phyloP scores from a whole-genome alignment of 805 yeast species.

The Saccharomyces cerevisiae region DNA sequence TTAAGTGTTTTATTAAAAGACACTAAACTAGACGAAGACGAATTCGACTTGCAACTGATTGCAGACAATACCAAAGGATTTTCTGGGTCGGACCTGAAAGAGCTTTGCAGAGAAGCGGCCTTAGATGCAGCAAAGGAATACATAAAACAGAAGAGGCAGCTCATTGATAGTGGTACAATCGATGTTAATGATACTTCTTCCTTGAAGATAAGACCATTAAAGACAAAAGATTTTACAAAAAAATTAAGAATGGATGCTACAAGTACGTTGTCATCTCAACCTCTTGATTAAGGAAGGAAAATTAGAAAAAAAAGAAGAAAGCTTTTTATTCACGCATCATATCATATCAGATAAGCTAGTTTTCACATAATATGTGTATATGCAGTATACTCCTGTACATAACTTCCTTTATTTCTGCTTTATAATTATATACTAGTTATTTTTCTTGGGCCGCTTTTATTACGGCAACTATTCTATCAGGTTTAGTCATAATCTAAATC shows the following conservation, averaged over 20 bases:
- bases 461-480: neutral
- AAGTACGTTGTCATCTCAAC: constrained; percentile 15
- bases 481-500: neutral
- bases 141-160: constrained; percentile 50
- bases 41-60: constrained; percentile 53
- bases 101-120: constrained; percentile 89
- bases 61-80: constrained; percentile 61
- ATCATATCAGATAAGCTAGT: neutral
- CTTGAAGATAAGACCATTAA: constrained; percentile 51
- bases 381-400: constrained; percentile 1
- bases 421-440: neutral
- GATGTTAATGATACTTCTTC: constrained; percentile 27
- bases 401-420: neutral
- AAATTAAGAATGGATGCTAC: constrained; percentile 22
- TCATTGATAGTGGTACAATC: constrained; percentile 14
- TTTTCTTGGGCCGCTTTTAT: neutral
- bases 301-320: neutral
- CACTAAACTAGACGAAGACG: constrained; percentile 45
- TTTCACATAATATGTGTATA: neutral
- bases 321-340: neutral
- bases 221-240: constrained; percentile 53
- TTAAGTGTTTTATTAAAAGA: constrained; percentile 59
- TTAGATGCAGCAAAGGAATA: constrained; percentile 81
- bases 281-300: constrained; percentile 12
- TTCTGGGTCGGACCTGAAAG: constrained; percentile 89